These are phyloP conservation scores for Coniochaeta sp. DNA, from an alignment of 2,329 filamentous ascomycete genomes.

Conservation along the genomic window DNA sequence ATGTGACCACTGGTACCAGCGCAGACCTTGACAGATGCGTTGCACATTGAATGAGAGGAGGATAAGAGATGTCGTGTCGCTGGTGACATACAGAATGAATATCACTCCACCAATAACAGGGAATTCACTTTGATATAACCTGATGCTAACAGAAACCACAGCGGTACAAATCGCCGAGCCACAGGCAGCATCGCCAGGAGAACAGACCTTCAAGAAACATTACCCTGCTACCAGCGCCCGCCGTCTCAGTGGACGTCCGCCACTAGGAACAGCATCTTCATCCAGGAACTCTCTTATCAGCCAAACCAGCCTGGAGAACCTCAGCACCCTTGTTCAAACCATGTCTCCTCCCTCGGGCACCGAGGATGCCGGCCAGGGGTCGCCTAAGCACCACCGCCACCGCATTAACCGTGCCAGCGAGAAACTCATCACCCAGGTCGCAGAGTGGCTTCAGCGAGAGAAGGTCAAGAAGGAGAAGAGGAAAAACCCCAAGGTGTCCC, in stretches of 20 bases:
- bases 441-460: constrained; percentile 79
- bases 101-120: not conserved
- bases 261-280: constrained; percentile 26
- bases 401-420: constrained; percentile 33
- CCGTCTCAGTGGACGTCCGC: constrained; percentile 36
- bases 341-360: constrained; percentile 18
- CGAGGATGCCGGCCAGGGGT: constrained; percentile 21
- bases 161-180: constrained; percentile 55
- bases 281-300: constrained; percentile 37
- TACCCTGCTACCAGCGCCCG: constrained; percentile 35
- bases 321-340: constrained; percentile 15
- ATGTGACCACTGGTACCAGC: not conserved
- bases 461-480: constrained; percentile 57
- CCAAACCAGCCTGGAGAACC: constrained; percentile 27
- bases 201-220: constrained; percentile 32
- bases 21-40: not conserved
- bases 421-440: constrained; percentile 65
- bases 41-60: not conserved
- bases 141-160: constrained; percentile 14
- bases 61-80: no score
- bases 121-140: no score
- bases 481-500: constrained; percentile 38
- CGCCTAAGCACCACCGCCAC: constrained; percentile 23
- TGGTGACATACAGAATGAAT: not conserved
- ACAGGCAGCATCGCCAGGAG: constrained; percentile 24